Conservation (phyloP, 2,329 filamentous ascomycete genomes). For the Fusarium abutilonis region DNA sequence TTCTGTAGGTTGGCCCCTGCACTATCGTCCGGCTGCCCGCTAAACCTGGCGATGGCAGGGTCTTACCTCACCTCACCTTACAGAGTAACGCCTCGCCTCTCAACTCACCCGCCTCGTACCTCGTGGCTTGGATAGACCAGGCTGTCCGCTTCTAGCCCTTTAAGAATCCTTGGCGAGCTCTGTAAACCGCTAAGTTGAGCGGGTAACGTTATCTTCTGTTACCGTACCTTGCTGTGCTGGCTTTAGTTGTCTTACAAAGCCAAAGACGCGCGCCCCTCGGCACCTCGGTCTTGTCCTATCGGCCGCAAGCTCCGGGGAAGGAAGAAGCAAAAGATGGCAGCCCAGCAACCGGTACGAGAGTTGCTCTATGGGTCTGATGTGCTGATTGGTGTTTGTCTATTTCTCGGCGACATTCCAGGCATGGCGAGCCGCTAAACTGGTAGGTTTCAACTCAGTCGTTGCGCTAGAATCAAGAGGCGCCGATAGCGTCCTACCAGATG, state of each 20-base stretch:
- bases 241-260: constrained; percentile 27
- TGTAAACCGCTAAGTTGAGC: not conserved
- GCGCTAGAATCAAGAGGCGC: constrained; percentile 38
- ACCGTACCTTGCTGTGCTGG: not conserved
- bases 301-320: constrained; percentile 24
- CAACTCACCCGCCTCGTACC: constrained; percentile 27
- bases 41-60: constrained; percentile 1
- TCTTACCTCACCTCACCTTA: constrained; percentile 3
- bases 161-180: constrained; percentile 7
- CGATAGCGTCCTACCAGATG: constrained; percentile 22
- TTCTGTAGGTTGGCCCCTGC: constrained; percentile 4
- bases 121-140: constrained; percentile 30
- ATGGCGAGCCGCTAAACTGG: constrained; percentile 19
- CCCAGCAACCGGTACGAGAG: not conserved
- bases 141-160: not conserved
- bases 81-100: constrained; percentile 8
- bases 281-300: constrained; percentile 20
- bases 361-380: too few relatives aligned
- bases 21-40: constrained; percentile 5
- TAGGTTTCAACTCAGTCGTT: constrained; percentile 20
- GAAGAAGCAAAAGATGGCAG: not conserved
- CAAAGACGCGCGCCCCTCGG: constrained; percentile 3
- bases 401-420: constrained; percentile 1
- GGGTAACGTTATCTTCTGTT: constrained; percentile 25
- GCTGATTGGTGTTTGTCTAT: too few relatives aligned